These are phyloP conservation scores for Schizosaccharomyces osmophilus DNA, from an alignment of 805 yeast genomes.

Conservation along the genomic window DNA sequence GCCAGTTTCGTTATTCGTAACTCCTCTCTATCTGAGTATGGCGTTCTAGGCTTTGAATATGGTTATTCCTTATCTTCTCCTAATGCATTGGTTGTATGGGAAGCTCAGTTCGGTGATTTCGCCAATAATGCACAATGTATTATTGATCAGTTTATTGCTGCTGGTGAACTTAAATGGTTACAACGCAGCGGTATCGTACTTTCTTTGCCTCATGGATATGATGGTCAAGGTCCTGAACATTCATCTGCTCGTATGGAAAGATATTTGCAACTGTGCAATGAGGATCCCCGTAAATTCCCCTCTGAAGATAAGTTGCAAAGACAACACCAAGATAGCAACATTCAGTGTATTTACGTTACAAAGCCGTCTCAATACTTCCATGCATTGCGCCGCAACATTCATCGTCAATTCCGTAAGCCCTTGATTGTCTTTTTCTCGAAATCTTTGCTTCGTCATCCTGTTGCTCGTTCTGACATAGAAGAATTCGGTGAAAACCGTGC, in stretches of 20 bases:
- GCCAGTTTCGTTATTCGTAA: conserved; percentile 72
- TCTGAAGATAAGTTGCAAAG: conserved; percentile 65
- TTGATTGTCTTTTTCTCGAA: conserved; percentile 73
- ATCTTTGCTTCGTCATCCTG: conserved; percentile 84
- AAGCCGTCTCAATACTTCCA: conserved; percentile 96
- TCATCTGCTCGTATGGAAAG: conserved; percentile 94
- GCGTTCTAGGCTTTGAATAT: conserved; percentile 97
- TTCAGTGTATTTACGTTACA: conserved; percentile 94
- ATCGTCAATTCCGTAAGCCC: conserved; percentile 84
- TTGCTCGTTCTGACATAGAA: conserved; percentile 61
- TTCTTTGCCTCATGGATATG: conserved; percentile 96
- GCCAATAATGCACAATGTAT: conserved; percentile 98
- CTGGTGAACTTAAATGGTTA: conserved; percentile 96
- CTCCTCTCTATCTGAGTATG: conserved; percentile 93
- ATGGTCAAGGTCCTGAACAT: conserved; percentile 99
- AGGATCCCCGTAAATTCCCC: conserved; percentile 90
- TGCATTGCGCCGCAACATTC: conserved; percentile 93
- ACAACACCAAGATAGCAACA: conserved; percentile 96
- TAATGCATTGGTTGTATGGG: conserved; percentile 94
- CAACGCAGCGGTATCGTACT: conserved; percentile 92
- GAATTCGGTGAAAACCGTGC: conserved; percentile 82
- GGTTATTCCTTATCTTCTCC: conserved; percentile 97
- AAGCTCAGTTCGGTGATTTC: conserved; percentile 98
- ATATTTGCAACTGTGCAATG: conserved; percentile 83
- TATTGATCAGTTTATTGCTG: conserved; percentile 84